Evolutionary conservation across 2,329 filamentous ascomycete genomes (phyloP), one percentile per base, ranked within the genome.

Genomic region (Colletotrichum orchidophilum): DNA sequence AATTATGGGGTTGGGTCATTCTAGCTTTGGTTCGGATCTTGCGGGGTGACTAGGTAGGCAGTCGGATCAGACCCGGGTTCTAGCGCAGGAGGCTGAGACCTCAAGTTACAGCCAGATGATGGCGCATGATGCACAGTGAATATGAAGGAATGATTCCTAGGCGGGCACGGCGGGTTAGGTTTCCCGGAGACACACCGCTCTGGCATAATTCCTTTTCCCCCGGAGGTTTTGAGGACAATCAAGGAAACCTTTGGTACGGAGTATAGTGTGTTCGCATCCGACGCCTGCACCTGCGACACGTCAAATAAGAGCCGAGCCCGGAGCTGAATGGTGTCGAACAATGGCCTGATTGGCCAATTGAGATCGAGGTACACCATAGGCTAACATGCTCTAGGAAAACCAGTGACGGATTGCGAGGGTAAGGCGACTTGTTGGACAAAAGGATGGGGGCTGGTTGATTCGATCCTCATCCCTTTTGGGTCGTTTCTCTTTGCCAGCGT

Each of bases 331-430:
- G 55, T 46, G 50, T 39, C 39, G 6, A 61, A 35, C 5, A 11
- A 9, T 11, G 7, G 21, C 18, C 27, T 59, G 18, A 63, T 63
- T 71, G 64, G 69, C 11, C 69, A 71, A 71, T 71, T 57, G 39
- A 2, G 2, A 8, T 26, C 8, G 8, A 24, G 27, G 15, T 50
- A 29, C 39, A 62, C n/a, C n/a, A n/a, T n/a, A n/a, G n/a, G n/a
- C n/a, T n/a, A n/a, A n/a, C 55, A 7, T 35, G 9, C 15, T 5
- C n/a, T 5, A n/a, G 15, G 29, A 18, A 35, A n/a, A 21, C 29
- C n/a, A n/a, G 29, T 29, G 15, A 29, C 8, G n/a, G 33, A 8
- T 60, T 11, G n/a, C 15, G 8, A 21, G 9, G 35, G 18, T 12
- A 60, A 24, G 18, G 24, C 52, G 52, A 52, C 21, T 27, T 1